Evolutionary conservation across 2,329 filamentous ascomycete species (phyloP), one percentile per base, ranked within the genome.

Genomic region (Epichloe bromicola): DNA sequence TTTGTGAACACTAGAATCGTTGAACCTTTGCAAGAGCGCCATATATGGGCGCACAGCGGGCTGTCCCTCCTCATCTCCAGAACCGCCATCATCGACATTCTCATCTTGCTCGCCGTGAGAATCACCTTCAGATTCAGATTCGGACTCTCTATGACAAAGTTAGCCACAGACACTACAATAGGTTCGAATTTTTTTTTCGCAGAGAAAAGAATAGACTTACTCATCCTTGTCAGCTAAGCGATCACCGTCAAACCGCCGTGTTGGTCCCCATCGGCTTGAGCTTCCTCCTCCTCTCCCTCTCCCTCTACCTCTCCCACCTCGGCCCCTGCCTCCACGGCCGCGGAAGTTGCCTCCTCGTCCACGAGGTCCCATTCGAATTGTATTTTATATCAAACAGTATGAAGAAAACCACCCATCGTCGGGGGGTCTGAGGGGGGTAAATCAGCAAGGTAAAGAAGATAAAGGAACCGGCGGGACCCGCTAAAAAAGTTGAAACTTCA

Each of bases 21-120:
- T 68, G 46, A 84, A 67, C 52, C 75, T 81, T 58, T 81, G 74
- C 59, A 84, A 68, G 6, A 84, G 67, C 7, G 76, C 69, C 65
- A 75, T 68, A 56, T 83, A 84, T 3, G 80, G 74, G 33, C 71
- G 70, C 26, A 69, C 65, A 26, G 66, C 49, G 10, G 69, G 58
- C 30, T 70, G 36, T 40, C 72, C 66, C 44, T 73, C 61, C 2
- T 76, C 73, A 7, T 73, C 70, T 8, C 73, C 72, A 6, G 69
- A 67, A 30, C 64, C 65, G 52, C 67, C 60, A 50, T 70, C 68
- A 20, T 68, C 65, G 47, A 62, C 57, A 33, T 62, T 60, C 8
- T 69, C 66, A 49, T 71, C 67, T 40, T 66, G 67, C 37, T 67
- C 65, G 37, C 58, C 60, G 40, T 60, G 64, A 48, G 60, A 65